phyloP scores from a whole-genome alignment of 192 early-diverging fungal species.

The Rhizoclosmatium globosum region DNA sequence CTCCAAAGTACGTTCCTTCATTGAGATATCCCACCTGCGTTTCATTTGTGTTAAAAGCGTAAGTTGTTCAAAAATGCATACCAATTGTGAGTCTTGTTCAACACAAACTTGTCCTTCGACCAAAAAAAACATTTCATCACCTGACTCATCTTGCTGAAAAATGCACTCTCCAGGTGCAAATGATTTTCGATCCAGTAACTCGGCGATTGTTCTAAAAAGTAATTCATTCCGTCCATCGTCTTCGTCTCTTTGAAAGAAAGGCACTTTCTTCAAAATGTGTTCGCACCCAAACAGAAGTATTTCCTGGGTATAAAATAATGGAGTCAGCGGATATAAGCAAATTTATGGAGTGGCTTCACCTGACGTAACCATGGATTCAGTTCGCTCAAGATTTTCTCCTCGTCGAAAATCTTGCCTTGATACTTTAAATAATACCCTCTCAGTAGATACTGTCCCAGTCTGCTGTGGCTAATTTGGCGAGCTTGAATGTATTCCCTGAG shows the following conservation, averaged over 20 bases:
- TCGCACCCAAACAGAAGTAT: conserved; percentile 18
- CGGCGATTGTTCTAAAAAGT: background rate
- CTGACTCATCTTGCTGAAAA: background rate
- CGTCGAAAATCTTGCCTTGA: conserved; percentile 56
- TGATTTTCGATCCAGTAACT: conserved; percentile 2
- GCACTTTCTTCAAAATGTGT: conserved; percentile 22
- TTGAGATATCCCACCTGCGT: background rate
- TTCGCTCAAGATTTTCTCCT: conserved; percentile 48
- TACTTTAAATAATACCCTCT: conserved; percentile 56
- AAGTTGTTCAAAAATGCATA: too few species aligned
- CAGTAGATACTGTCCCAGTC: conserved; percentile 8
- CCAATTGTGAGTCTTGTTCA: too few species aligned
- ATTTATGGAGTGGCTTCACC: conserved; percentile 24
- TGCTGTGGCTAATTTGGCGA: conserved; percentile 33
- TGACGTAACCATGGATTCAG: conserved; percentile 51
- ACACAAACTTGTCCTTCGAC: background rate
- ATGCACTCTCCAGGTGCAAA: conserved; percentile 6
- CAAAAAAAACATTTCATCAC: conserved; percentile 22
- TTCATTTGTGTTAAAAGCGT: background rate
- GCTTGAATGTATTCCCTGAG: conserved; percentile 55
- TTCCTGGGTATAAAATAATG: background rate
- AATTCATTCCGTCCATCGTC: conserved; percentile 15
- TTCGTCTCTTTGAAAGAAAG: conserved; percentile 11
- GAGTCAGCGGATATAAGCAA: background rate
- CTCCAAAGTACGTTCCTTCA: conserved; percentile 22